These are phyloP conservation scores for Vaucheria bursata DNA, from an alignment of 352 stramenopile genomes.

Conservation along the genomic window DNA sequence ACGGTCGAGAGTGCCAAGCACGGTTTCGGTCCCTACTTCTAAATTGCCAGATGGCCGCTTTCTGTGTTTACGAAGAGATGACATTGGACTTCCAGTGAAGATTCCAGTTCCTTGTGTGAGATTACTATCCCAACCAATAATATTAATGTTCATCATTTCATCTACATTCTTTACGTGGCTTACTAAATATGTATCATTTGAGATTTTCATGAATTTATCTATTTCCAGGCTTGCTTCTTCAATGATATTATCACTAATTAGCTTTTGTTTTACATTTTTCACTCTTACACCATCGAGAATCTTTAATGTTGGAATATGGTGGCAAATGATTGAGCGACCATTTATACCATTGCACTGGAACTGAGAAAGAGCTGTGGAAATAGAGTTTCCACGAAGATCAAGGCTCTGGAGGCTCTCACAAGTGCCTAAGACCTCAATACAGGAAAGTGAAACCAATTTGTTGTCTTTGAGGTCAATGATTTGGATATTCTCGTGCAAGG, in stretches of 20 bases:
- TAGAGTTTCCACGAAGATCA: background rate
- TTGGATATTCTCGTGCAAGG: conserved; percentile 27
- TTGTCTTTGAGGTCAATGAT: conserved; percentile 21
- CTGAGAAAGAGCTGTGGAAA: background rate
- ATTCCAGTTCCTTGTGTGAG: conserved; percentile 32
- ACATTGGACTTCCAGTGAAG: conserved; percentile 31
- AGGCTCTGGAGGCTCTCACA: background rate
- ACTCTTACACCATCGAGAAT: background rate
- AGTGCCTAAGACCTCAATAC: background rate
- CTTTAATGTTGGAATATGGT: background rate
- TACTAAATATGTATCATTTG: background rate
- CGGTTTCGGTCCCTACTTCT: background rate
- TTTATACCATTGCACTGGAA: background rate
- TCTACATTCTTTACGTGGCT: background rate
- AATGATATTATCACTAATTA: background rate
- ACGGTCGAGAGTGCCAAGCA: conserved; percentile 37
- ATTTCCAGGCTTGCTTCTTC: background rate
- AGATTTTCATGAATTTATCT: background rate
- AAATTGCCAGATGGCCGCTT: background rate
- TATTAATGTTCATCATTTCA: too few species aligned
- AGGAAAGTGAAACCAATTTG: conserved; percentile 2
- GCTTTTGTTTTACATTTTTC: background rate
- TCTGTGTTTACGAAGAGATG: conserved; percentile 22
- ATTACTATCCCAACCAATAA: conserved; percentile 40
- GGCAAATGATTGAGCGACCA: background rate